Evolutionary conservation across 805 yeast genomes (phyloP).

Genomic region (Kluyveromyces nonfermentans): DNA sequence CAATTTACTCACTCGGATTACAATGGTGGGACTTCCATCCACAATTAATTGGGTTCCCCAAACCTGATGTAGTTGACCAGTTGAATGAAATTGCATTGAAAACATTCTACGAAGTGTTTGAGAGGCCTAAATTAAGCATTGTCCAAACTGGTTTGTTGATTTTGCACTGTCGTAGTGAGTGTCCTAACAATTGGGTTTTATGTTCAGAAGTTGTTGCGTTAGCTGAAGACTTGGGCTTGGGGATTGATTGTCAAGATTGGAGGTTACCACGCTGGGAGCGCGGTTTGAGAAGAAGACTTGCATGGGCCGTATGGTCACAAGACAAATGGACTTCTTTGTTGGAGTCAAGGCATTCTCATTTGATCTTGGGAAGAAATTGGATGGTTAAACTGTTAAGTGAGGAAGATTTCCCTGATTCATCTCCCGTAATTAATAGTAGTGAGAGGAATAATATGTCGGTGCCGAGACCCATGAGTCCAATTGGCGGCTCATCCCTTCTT

Average conservation of each 20-base stretch:
- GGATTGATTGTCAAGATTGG: conserved; percentile 88
- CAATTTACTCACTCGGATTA: conserved; percentile 79
- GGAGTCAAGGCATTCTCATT: conserved; percentile 80
- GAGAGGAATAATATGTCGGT: conserved; percentile 2
- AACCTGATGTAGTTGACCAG: conserved; percentile 61
- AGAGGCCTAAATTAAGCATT: conserved; percentile 82
- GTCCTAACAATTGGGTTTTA: conserved; percentile 74
- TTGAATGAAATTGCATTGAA: conserved; percentile 59
- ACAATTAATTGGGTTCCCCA: conserved; percentile 59
- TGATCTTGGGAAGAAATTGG: conserved; percentile 69
- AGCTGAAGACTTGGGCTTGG: conserved; percentile 85
- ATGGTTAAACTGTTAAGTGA: conserved; percentile 55
- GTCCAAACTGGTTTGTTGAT: conserved; percentile 82
- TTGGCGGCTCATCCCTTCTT: conserved; percentile 15
- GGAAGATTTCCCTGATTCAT: conserved; percentile 70
- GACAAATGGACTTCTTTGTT: conserved; percentile 84
- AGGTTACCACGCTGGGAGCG: conserved; percentile 92
- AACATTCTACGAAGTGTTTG: conserved; percentile 61
- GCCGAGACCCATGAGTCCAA: conserved; percentile 5
- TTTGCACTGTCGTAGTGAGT: conserved; percentile 46
- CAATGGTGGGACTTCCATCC: conserved; percentile 87
- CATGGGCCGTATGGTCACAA: conserved; percentile 93
- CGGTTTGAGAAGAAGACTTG: conserved; percentile 74
- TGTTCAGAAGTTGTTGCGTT: conserved; percentile 81
- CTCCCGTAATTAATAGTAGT: conserved; percentile 22